Conservation (phyloP, 257 asterid genomes). For the Nyctanthes arbortristis region DNA sequence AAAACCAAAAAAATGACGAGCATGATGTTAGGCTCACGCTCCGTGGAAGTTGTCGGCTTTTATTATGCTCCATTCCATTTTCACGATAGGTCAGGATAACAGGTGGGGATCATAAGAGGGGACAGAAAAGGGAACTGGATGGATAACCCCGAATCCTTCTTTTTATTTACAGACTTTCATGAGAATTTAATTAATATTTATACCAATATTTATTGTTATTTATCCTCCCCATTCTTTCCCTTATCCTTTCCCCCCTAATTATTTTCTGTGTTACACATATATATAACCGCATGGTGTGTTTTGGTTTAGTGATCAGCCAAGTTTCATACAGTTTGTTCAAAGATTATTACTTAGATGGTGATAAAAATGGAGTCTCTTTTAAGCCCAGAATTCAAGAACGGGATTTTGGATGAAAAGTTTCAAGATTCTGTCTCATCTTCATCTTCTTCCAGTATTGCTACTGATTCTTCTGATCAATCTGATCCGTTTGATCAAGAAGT, state of each 20-base stretch:
- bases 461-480: slow-evolving; percentile 34
- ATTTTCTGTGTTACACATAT: no score
- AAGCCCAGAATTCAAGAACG: slow-evolving; percentile 36
- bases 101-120: slow-evolving; percentile 4
- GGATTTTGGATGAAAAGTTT: slow-evolving; percentile 40
- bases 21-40: neutral
- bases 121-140: slow-evolving; percentile 22
- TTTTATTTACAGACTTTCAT: no score
- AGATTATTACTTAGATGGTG: no score
- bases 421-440: neutral
- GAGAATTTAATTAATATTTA: no score
- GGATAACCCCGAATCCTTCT: slow-evolving; percentile 36
- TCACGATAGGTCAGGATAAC: neutral
- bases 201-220: no score
- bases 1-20: neutral
- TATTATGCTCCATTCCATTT: neutral
- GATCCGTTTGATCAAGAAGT: slow-evolving; percentile 41
- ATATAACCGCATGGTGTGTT: slow-evolving; percentile 30
- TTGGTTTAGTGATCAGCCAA: neutral
- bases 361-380: slow-evolving; percentile 34
- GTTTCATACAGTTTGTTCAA: neutral
- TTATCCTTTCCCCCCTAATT: no score
- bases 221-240: slow-evolving; percentile 13
- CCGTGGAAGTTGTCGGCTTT: neutral
- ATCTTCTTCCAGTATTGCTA: slow-evolving; percentile 23